Conservation (phyloP, 345 rosid genomes). For the Melaleuca alternifolia region DNA sequence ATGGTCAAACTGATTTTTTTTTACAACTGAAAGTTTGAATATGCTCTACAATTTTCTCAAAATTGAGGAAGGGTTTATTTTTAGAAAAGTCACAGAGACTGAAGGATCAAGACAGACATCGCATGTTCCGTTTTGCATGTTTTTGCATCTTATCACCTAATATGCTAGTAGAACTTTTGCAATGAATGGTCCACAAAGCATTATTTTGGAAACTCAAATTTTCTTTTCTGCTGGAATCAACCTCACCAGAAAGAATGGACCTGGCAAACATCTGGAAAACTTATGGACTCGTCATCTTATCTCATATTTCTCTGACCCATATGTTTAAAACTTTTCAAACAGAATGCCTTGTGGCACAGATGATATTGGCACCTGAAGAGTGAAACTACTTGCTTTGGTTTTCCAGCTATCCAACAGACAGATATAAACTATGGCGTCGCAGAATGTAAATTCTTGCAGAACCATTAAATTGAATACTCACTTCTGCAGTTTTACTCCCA, state of each 20-base stretch:
- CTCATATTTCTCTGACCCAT: not conserved
- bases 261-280: not conserved
- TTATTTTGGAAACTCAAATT: not conserved
- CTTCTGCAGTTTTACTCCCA: constrained; percentile 85
- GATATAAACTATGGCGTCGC: not conserved
- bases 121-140: not conserved
- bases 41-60: not conserved
- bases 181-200: not conserved
- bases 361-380: not conserved
- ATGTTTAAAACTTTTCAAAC: not conserved
- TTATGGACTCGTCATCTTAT: not conserved
- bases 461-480: constrained; percentile 41
- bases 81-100: not conserved
- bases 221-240: not conserved
- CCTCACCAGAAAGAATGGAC: not conserved
- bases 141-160: not conserved
- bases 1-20: not conserved
- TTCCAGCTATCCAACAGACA: not conserved
- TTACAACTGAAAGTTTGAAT: not conserved
- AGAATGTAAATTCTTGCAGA: not conserved
- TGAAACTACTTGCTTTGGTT: not conserved
- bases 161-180: not conserved
- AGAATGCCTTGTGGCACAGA: not conserved
- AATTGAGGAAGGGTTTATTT: not conserved
- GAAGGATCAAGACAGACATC: not conserved